Percentiles rank a stretch among this genome's conserved stretches.
Evolutionary conservation across 2,329 filamentous ascomycete genomes (phyloP).

Genomic region (Pseudogymnoascus sp.): DNA sequence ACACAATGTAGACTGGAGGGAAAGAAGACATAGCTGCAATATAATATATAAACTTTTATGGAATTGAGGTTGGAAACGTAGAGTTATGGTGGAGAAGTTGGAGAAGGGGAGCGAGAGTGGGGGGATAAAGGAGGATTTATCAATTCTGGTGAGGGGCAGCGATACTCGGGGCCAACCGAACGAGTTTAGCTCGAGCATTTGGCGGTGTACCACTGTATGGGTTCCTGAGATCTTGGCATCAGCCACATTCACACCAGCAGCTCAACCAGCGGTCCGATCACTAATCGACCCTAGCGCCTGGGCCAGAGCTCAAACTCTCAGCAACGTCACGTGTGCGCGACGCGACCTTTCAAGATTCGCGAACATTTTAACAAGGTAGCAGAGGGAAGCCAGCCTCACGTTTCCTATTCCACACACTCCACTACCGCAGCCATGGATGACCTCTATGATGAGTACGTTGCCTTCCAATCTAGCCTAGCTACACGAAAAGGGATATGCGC

Average conservation of each 20-base stretch:
- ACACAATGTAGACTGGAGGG: slow-evolving; percentile 92
- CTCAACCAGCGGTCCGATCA: neutral
- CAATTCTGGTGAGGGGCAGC: slow-evolving; percentile 11
- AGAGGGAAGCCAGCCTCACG: slow-evolving; percentile 8
- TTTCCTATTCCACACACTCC: neutral
- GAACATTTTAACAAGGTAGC: slow-evolving; percentile 7
- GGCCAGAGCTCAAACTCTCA: slow-evolving; percentile 3
- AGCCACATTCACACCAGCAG: neutral
- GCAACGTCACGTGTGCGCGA: neutral
- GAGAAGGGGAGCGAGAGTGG: slow-evolving; percentile 5
- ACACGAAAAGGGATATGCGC: neutral
- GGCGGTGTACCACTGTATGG: slow-evolving; percentile 3
- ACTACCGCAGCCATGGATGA: slow-evolving; percentile 65
- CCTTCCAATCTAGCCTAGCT: slow-evolving; percentile 11
- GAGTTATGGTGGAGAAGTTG: slow-evolving; percentile 2
- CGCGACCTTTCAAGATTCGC: slow-evolving; percentile 9
- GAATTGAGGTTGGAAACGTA: slow-evolving; percentile 10
- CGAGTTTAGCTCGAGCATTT: neutral
- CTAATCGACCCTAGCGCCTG: neutral
- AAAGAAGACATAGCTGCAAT: slow-evolving; percentile 62
- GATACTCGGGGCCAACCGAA: neutral
- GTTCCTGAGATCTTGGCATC: slow-evolving; percentile 3
- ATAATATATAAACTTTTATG: neutral
- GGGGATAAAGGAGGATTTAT: slow-evolving; percentile 12
- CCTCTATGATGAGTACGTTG: slow-evolving; percentile 81